Conservation (phyloP, 2,329 filamentous ascomycete genomes). For the Diaporthe caulivora region DNA sequence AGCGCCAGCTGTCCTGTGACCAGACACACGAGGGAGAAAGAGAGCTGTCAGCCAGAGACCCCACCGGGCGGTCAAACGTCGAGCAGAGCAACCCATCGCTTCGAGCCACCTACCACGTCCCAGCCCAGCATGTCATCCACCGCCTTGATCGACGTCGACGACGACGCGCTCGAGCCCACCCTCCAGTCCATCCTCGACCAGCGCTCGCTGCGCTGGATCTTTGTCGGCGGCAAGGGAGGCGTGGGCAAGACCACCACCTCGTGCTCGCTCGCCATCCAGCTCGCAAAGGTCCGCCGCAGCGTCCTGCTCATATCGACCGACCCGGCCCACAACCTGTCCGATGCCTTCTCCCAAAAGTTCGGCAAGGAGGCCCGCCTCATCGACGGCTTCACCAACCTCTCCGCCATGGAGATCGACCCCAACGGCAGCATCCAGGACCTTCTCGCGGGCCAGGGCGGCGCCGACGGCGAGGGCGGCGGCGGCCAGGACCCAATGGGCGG, state of each 20-base stretch:
- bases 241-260: slow-evolving; percentile 99
- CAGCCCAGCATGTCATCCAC: slow-evolving; percentile 50
- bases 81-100: slow-evolving; percentile 5
- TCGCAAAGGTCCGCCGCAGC: slow-evolving; percentile 92
- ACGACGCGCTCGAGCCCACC: slow-evolving; percentile 88
- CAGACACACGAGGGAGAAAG: background rate
- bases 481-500: slow-evolving; percentile 72
- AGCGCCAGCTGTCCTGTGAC: background rate
- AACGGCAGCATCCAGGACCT: slow-evolving; percentile 98
- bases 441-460: slow-evolving; percentile 79
- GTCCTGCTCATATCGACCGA: slow-evolving; percentile 98
- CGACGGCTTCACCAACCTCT: slow-evolving; percentile 92
- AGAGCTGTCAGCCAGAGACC: background rate
- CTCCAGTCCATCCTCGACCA: slow-evolving; percentile 97
- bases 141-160: slow-evolving; percentile 68
- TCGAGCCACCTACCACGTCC: slow-evolving; percentile 16
- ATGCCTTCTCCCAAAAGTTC: slow-evolving; percentile 99
- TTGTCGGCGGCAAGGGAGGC: slow-evolving; percentile 97
- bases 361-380: slow-evolving; percentile 96
- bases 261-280: slow-evolving; percentile 97
- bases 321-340: slow-evolving; percentile 96
- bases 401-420: slow-evolving; percentile 99
- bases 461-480: slow-evolving; percentile 77
- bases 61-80: slow-evolving; percentile 13
- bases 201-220: slow-evolving; percentile 96